Percentiles rank a stretch among this genome's conserved stretches.
phyloP scores from a whole-genome alignment of 2,329 filamentous ascomycete genomes.

The Pseudogymnoascus verrucosus region DNA sequence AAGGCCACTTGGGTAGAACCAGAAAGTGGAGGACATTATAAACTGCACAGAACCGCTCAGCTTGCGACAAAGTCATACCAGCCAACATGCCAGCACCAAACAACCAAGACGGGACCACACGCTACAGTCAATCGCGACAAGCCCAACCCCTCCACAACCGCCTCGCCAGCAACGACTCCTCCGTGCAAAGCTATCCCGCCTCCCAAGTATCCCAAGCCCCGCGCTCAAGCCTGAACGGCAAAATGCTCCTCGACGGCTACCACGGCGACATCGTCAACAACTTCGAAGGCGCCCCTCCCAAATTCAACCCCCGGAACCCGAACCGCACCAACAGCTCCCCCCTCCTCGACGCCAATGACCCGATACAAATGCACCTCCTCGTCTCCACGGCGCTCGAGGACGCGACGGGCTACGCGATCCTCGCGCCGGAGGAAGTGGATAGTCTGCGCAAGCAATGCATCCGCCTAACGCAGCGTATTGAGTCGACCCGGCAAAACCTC shows the following conservation, averaged over 20 bases:
- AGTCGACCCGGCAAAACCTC: slow-evolving; percentile 73
- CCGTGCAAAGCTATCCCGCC: neutral
- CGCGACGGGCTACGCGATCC: slow-evolving; percentile 73
- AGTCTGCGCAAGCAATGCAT: slow-evolving; percentile 80
- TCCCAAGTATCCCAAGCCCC: neutral
- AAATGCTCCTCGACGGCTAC: slow-evolving; percentile 51
- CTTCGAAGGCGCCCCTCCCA: slow-evolving; percentile 45
- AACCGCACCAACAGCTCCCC: slow-evolving; percentile 46
- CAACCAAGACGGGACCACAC: neutral
- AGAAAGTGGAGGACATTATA: neutral
- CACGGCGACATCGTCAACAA: slow-evolving; percentile 45
- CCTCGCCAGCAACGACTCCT: neutral
- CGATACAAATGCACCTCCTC: slow-evolving; percentile 80
- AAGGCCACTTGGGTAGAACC: neutral
- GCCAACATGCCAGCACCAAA: neutral
- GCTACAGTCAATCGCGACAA: slow-evolving; percentile 1
- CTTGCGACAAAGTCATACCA: neutral
- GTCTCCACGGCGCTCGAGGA: slow-evolving; percentile 90
- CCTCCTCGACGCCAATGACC: slow-evolving; percentile 57
- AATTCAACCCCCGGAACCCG: slow-evolving; percentile 51
- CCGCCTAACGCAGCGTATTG: slow-evolving; percentile 65
- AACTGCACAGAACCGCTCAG: neutral
- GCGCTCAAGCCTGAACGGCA: slow-evolving; percentile 29
- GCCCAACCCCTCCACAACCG: neutral
- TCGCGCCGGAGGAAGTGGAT: slow-evolving; percentile 89